Conservation (phyloP, 306 rosid species). For the Erythrophleum fordii region DNA sequence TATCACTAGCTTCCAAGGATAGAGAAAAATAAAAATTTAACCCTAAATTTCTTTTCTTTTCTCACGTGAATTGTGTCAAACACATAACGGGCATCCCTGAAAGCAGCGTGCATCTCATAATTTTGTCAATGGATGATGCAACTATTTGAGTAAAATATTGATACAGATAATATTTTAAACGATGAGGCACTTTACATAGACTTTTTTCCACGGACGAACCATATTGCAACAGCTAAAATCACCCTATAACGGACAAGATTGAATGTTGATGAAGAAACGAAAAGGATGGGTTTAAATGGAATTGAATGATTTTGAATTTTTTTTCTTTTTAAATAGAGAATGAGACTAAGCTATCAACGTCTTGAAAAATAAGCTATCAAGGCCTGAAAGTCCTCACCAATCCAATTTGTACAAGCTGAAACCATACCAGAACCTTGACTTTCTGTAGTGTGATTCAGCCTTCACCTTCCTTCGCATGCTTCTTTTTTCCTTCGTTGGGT, state of each 20-base stretch:
- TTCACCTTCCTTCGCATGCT: slow-evolving; percentile 27
- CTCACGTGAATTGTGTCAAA: slow-evolving; percentile 57
- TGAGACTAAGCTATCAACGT: slow-evolving; percentile 38
- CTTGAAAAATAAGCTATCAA: slow-evolving; percentile 24
- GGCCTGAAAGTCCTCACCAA: slow-evolving; percentile 41
- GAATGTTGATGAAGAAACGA: slow-evolving; percentile 33
- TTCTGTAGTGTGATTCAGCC: background rate
- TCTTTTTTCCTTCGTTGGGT: background rate
- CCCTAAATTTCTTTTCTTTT: background rate
- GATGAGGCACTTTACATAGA: slow-evolving; percentile 12
- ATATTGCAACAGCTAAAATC: slow-evolving; percentile 40
- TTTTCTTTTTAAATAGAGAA: background rate
- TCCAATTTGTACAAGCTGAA: slow-evolving; percentile 32
- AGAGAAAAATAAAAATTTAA: background rate
- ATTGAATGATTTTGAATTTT: slow-evolving; percentile 5
- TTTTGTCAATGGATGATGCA: slow-evolving; percentile 44
- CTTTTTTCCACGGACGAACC: slow-evolving; percentile 27
- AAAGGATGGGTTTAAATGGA: background rate
- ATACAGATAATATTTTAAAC: slow-evolving; percentile 18
- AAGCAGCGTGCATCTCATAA: slow-evolving; percentile 5
- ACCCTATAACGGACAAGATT: slow-evolving; percentile 36
- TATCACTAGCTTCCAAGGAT: background rate
- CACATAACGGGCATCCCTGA: slow-evolving; percentile 30
- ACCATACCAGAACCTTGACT: slow-evolving; percentile 50
- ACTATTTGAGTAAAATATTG: slow-evolving; percentile 38